phyloP scores from a whole-genome alignment of 208 protist species.

The Naegleria gruberi region DNA sequence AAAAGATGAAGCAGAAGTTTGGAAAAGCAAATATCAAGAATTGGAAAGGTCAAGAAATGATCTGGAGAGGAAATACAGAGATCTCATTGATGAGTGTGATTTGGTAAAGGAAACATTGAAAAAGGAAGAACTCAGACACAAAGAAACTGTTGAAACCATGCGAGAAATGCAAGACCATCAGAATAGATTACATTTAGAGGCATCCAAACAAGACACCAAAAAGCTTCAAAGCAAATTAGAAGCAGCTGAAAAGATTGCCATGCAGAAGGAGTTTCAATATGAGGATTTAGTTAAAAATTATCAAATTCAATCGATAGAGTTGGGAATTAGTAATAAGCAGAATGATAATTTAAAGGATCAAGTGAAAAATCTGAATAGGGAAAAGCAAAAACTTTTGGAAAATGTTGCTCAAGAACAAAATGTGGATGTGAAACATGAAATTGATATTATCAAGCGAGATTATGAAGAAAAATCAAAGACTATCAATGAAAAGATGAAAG shows the following conservation, averaged over 20 bases:
- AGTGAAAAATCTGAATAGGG: not conserved
- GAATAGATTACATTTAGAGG: not conserved
- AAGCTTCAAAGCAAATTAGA: not conserved
- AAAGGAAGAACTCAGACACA: not conserved
- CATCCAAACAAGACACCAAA: not conserved
- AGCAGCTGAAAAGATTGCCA: not conserved
- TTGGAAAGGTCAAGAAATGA: not conserved
- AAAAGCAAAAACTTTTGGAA: not conserved
- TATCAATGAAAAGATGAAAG: not conserved
- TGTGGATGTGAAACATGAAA: not conserved
- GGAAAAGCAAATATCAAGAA: too few relatives aligned
- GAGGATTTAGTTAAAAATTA: not conserved
- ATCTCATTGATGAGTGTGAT: not conserved
- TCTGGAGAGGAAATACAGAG: not conserved
- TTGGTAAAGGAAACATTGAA: not conserved
- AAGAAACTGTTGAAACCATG: not conserved
- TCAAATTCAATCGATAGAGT: not conserved
- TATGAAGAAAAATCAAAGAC: not conserved
- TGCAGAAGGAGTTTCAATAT: not conserved
- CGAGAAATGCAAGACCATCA: not conserved
- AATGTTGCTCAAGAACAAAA: not conserved
- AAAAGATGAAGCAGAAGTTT: not conserved
- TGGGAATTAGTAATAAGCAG: not conserved
- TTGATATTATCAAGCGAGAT: not conserved
- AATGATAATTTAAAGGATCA: not conserved